Conservation (phyloP, 139 green algal species). For the Yamagishiella unicocca region DNA sequence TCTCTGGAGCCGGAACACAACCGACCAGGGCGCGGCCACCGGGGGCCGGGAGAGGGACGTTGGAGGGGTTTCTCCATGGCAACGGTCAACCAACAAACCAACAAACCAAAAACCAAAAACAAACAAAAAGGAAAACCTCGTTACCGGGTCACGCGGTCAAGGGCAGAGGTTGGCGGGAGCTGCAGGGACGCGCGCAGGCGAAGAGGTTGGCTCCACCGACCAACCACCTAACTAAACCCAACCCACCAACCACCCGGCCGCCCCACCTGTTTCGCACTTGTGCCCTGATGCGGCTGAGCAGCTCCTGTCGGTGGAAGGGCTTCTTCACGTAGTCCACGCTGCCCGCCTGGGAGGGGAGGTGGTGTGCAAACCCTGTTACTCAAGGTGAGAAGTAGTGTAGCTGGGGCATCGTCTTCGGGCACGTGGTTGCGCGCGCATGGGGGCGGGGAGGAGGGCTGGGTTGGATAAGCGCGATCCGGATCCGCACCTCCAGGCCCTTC, state of each 20-base stretch:
- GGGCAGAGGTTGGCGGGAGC: no score
- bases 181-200: no score
- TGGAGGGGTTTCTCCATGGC: no score
- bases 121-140: no score
- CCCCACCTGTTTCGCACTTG: constrained; percentile 63
- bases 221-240: neutral
- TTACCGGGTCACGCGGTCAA: no score
- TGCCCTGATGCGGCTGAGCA: constrained; percentile 71
- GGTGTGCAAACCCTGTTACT: no score
- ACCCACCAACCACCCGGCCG: neutral
- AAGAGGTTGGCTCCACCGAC: no score
- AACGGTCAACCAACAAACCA: no score
- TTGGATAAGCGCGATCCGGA: neutral
- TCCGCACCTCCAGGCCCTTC: constrained; percentile 38
- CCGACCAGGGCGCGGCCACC: no score
- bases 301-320: constrained; percentile 74
- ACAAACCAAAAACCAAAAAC: no score
- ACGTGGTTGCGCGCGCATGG: neutral
- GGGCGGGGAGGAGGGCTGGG: neutral
- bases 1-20: constrained; percentile 45
- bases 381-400: neutral
- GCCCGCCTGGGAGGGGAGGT: constrained; percentile 39
- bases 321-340: constrained; percentile 81
- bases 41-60: no score
- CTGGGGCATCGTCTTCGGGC: no score